Percentiles rank a stretch among this genome's conserved stretches.
phyloP scores from a whole-genome alignment of 768 basidiomycete species.

The Lactarius pseudohatsudake region DNA sequence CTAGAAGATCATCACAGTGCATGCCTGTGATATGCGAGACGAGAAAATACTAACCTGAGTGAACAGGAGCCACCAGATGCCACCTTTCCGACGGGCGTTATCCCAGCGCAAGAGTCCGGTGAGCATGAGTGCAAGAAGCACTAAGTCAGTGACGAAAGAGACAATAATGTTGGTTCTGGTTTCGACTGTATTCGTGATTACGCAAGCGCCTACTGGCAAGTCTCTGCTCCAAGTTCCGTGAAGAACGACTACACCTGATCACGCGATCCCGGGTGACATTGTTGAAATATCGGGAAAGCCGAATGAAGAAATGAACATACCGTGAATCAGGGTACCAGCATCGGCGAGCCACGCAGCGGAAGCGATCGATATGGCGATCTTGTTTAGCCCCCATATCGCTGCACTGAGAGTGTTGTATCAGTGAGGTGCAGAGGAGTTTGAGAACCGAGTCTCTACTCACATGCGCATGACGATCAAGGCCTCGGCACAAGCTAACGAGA shows the following conservation, averaged over 20 bases:
- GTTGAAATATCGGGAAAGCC: background rate
- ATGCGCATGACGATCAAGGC: constrained; percentile 21
- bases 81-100: background rate
- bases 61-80: constrained; percentile 13
- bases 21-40: background rate
- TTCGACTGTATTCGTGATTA: background rate
- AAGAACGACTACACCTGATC: background rate
- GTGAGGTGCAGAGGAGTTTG: too few relatives aligned
- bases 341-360: background rate
- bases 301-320: background rate
- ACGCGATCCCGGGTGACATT: background rate
- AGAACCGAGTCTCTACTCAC: constrained; percentile 9
- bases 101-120: constrained; percentile 14
- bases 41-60: background rate
- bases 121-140: constrained; percentile 10
- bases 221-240: background rate
- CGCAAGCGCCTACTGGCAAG: background rate
- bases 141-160: constrained; percentile 3
- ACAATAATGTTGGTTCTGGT: background rate
- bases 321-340: background rate
- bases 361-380: background rate
- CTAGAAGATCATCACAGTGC: background rate
- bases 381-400: constrained; percentile 14
- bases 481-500: constrained; percentile 13
- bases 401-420: background rate